Conservation (phyloP, 2,329 filamentous ascomycete species). For the Fusarium caatingaense region DNA sequence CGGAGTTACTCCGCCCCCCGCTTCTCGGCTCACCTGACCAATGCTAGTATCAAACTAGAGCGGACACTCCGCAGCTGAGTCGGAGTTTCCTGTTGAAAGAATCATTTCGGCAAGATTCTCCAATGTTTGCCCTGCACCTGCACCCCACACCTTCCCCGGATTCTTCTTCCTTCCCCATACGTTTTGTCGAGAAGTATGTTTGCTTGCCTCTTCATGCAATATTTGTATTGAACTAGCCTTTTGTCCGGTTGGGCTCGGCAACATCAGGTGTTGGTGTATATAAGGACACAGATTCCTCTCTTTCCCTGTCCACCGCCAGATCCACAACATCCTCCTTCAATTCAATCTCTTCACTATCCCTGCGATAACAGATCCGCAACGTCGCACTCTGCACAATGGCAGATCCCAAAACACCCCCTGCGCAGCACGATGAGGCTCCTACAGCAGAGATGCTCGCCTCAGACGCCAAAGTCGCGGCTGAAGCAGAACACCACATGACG, state of each 20-base stretch:
- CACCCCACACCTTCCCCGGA: neutral
- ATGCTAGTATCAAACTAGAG: too few species aligned
- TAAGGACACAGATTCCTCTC: slow-evolving; percentile 13
- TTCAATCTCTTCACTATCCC: too few species aligned
- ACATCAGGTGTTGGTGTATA: neutral
- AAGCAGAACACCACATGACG: slow-evolving; percentile 56
- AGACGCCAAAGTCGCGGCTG: slow-evolving; percentile 56
- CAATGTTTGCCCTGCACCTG: neutral
- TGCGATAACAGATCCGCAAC: too few species aligned
- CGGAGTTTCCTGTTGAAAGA: neutral
- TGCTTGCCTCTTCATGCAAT: neutral
- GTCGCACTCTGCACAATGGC: too few species aligned
- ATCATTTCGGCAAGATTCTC: neutral
- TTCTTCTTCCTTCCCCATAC: neutral
- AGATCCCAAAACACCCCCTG: neutral
- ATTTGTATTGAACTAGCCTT: neutral
- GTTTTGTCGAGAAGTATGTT: neutral
- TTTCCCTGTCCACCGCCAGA: neutral
- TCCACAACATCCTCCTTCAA: neutral
- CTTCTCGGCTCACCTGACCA: too few species aligned
- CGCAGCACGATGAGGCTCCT: slow-evolving; percentile 45
- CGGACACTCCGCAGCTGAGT: neutral
- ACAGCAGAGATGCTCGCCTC: slow-evolving; percentile 45
- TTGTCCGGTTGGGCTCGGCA: neutral
- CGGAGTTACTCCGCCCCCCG: neutral